Percentiles rank a stretch among this genome's conserved stretches.
These are phyloP conservation scores for Neonectria magnoliae DNA, from an alignment of 2,329 filamentous ascomycete species.

Conservation along the genomic window DNA sequence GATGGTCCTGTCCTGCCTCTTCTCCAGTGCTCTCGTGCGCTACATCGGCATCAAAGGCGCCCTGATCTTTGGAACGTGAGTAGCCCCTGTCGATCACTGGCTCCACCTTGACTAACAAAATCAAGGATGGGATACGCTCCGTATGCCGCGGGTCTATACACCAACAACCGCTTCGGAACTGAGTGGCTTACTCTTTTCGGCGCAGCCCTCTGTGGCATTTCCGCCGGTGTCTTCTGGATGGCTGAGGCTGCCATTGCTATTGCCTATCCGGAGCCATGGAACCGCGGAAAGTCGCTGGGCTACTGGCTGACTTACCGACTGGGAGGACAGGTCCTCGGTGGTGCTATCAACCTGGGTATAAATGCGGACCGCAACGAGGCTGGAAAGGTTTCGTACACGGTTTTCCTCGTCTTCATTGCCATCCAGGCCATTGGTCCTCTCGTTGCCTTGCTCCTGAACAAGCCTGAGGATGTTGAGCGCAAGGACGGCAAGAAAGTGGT, in stretches of 20 bases:
- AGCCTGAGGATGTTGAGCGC: constrained; percentile 70
- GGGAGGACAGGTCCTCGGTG: constrained; percentile 74
- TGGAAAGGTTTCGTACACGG: constrained; percentile 74
- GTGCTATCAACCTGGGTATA: constrained; percentile 75
- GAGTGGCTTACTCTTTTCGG: constrained; percentile 77
- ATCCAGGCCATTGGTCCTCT: constrained; percentile 73
- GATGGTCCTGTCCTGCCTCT: constrained; percentile 77
- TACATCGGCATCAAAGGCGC: constrained; percentile 77
- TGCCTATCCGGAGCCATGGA: constrained; percentile 76
- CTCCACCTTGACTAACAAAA: neutral
- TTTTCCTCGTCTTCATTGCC: constrained; percentile 76
- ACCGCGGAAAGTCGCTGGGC: constrained; percentile 71
- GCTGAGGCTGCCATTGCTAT: constrained; percentile 79
- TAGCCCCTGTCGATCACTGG: constrained; percentile 5
- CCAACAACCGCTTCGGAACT: constrained; percentile 74
- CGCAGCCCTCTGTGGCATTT: constrained; percentile 74
- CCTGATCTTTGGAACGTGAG: constrained; percentile 74
- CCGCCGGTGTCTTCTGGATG: constrained; percentile 80
- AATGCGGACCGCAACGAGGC: constrained; percentile 66
- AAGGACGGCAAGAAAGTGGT: constrained; percentile 71
- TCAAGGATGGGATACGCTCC: constrained; percentile 72
- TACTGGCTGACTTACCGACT: constrained; percentile 72
- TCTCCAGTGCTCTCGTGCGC: constrained; percentile 70
- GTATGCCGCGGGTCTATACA: constrained; percentile 76
- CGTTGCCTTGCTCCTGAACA: constrained; percentile 70